Conservation (phyloP, 805 yeast species). For the Wickerhamiella hasegawae region DNA sequence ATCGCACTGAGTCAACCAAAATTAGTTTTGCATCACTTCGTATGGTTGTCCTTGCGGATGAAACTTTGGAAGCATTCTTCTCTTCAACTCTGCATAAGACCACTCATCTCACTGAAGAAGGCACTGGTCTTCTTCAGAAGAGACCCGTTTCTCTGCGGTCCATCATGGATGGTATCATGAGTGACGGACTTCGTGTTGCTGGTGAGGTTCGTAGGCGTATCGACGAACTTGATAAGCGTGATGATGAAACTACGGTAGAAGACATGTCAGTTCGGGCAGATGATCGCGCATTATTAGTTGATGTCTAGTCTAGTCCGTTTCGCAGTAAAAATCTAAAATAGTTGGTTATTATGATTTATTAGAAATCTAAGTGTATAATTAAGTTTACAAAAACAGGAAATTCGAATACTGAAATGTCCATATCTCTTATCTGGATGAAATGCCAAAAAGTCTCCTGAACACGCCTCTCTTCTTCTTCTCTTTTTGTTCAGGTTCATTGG, state of each 20-base stretch:
- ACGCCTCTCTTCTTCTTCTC: conserved; percentile 9
- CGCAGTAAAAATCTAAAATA: background rate
- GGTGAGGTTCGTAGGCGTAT: conserved; percentile 75
- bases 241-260: conserved; percentile 17
- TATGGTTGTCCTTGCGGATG: conserved; percentile 90
- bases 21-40: conserved; percentile 69
- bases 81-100: conserved; percentile 50
- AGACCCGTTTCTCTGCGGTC: conserved; percentile 45
- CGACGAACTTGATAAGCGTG: conserved; percentile 32
- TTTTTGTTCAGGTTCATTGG: background rate
- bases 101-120: conserved; percentile 39
- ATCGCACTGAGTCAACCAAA: conserved; percentile 37
- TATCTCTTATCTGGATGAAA: background rate
- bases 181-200: conserved; percentile 88
- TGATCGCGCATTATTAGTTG: conserved; percentile 22
- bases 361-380: background rate
- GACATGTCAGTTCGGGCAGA: conserved; percentile 18
- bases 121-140: conserved; percentile 28
- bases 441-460: conserved; percentile 11
- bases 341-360: background rate
- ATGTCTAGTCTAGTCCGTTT: conserved; percentile 5
- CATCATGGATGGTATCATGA: conserved; percentile 78
- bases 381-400: background rate
- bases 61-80: conserved; percentile 77
- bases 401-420: background rate